Percentiles rank a stretch among this genome's conserved stretches.
Evolutionary conservation across 1,284 basidiomycete genomes (phyloP).

Genomic region (Pseudozyma pruni): DNA sequence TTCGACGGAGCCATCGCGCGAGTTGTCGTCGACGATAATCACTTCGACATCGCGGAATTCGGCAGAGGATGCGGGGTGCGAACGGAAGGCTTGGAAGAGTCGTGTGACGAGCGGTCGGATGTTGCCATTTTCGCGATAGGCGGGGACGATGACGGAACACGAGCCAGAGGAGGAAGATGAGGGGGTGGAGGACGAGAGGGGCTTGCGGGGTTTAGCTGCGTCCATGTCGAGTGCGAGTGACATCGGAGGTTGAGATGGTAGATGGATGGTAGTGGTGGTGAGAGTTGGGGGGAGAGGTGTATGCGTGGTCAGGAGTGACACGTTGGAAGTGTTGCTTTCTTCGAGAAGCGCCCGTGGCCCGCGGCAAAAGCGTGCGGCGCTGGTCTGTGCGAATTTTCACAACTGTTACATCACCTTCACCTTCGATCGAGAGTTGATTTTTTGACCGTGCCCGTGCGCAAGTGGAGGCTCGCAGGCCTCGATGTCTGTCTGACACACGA

Average conservation of each 20-base stretch:
- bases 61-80: neutral
- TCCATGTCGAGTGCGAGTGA: conserved; percentile 48
- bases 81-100: conserved; percentile 66
- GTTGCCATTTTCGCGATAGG: conserved; percentile 43
- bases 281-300: neutral
- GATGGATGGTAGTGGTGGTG: too few relatives aligned
- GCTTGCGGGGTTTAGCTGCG: conserved; percentile 27
- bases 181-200: conserved; percentile 5
- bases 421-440: too few relatives aligned
- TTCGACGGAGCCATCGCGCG: conserved; percentile 39
- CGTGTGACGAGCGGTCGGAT: conserved; percentile 70
- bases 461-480: conserved; percentile 1
- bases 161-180: conserved; percentile 6
- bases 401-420: neutral
- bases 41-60: conserved; percentile 37
- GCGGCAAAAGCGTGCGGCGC: neutral
- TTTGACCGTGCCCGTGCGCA: conserved; percentile 6
- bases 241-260: conserved; percentile 8
- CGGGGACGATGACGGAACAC: conserved; percentile 55
- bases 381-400: conserved; percentile 5
- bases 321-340: too few relatives aligned
- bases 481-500: conserved; percentile 11
- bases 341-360: too few relatives aligned
- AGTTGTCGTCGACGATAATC: conserved; percentile 51
- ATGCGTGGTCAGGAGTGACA: too few relatives aligned